Base-by-base conservation (phyloP, 1,139 yeast species). In the Blastobotrys petasosporus region DNA sequence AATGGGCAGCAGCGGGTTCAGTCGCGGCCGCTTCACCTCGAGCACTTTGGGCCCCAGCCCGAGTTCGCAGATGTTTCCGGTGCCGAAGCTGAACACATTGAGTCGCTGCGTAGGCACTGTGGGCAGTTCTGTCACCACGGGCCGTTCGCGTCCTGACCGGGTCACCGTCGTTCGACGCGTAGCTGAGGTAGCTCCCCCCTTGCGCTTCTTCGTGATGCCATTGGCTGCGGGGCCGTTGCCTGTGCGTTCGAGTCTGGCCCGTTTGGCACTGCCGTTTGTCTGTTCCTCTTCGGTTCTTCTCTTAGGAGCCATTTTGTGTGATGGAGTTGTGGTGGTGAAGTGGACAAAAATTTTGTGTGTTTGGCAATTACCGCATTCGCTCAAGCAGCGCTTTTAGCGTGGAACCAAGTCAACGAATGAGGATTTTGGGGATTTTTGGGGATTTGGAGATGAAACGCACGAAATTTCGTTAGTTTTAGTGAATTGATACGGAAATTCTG, bases 1-100 rank as follows among this genome's bases (percentile, higher is more conserved):
- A 40, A 68, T 67, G 2, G 79, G 72, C 52, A 92, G 72, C 51
- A 71, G 79, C 2, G 96, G 90, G 56, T 90, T 92, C 60, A 90
- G 70, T 55, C 98, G 77, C 11, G 99, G 99, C 59, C 99, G 79
- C 62, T 90, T 92, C 16, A 92, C 97, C 63, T 90, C 96, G 53
- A 88, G 87, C 34, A 86, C 92, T 52, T 75, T 82, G 10, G 97
- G 97, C 0, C 98, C 99, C 12, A 92, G 72, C 1, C 98, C 99
- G 32, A 92, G 72, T 63, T 94, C 98, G 70, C 97, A 88, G 90
- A 92, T 90, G 1, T 95, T 82, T 1, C 98, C 98, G 1, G 95
- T 78, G 31, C 99, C 99, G 84, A 95, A 92, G 34, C 86, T 94
- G 62, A 85, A 92, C 1, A 92, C 73, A 58, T 87, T 94, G 45